Base-by-base conservation (phyloP, 2,329 filamentous ascomycete species). In the Alternaria sp. region DNA sequence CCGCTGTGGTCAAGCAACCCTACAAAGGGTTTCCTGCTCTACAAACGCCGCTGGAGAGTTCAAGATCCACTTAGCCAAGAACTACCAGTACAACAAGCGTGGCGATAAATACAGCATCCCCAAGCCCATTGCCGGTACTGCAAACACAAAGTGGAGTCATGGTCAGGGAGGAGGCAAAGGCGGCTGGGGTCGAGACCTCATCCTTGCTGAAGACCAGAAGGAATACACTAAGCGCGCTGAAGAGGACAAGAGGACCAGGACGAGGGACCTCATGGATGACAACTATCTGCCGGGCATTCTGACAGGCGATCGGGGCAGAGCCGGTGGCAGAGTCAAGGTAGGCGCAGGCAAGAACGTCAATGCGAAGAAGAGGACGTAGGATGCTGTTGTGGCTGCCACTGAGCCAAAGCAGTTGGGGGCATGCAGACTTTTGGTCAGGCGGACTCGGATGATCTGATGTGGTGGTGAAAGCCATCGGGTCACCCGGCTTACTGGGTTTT, bases 191-290 rank as follows among this genome's bases (percentile, higher is more conserved):
- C 86, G 87, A 44, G 89, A 90, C 36, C 83, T 99, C 68, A 92
- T 99, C 57, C 83, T 99, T 10, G 89, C 93, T 0, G 95, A 97
- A 81, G 96, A 99, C 78, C 96, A 99, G 84, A 97, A 97, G 83
- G 96, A 99, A 83, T 98, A 92, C 79, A 79, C 87, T 45, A 84
- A 86, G 67, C 89, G 89, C 57, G 79, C 87, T 15, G 86, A 86
- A 4, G 86, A 89, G 70, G 87, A 91, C 76, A 87, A 86, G 72
- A 88, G 91, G 72, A 84, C 83, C 57, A 90, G 90, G 75, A 88
- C 92, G 77, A 90, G 88, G 75, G 93, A 97, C 80, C 82, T 97
- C 60, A 96, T 98, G 95, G 95, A 98, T 76, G 90, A 96, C 76
- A 95, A 99, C 80, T 97, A 94, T 78, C 81, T 98, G 67, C 96